Base-by-base conservation (phyloP, 2,329 filamentous ascomycete genomes). In the Cytospora schulzeri region DNA sequence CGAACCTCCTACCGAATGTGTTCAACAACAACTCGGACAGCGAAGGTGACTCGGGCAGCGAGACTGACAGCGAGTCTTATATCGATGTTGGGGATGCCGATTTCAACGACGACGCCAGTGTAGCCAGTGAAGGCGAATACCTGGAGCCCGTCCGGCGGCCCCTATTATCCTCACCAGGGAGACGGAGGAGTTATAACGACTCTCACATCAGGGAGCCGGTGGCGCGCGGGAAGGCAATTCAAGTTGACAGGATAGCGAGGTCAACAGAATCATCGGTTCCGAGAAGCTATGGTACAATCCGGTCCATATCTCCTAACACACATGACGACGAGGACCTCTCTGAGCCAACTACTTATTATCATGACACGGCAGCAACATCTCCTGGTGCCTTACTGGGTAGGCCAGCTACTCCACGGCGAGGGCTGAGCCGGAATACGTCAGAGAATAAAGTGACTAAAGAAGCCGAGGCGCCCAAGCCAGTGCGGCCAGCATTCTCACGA, bases 1-100 rank as follows among this genome's bases (percentile, higher is more conserved):
- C 93, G 68, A 86, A 87, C 62, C 77, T 96, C 2, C 83, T 87
- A 11, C 82, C 86, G 63, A 84, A 86, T 28, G 83, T 90, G 14
- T 79, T 91, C 4, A 79, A 81, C 14, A 74, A 78, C 33, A 70
- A 66, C 15, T 72, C 70, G 1, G 69, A 71, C 7, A 55, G 60
- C 11, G 69, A 63, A 1, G 63, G 57, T 15, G 70, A 67, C 22
- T 71, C 69, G 51, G 70, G 72, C 24, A 70, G 69, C 58, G 69
- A 70, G 9, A 70, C 63, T 41, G 69, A 70, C 14, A 70, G 63
- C 48, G 69, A 69, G 65, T 71, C 70, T 5, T 71, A 69, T 3
- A 71, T 67, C 3, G 67, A 60, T 19, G 64, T 64, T 12, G 62
- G 67, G 9, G 73, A 77, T 50, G 72, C 66, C 1, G 74, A 76